These are phyloP conservation scores for Camelina neglecta DNA, from an alignment of 345 rosid genomes.

Conservation along the genomic window DNA sequence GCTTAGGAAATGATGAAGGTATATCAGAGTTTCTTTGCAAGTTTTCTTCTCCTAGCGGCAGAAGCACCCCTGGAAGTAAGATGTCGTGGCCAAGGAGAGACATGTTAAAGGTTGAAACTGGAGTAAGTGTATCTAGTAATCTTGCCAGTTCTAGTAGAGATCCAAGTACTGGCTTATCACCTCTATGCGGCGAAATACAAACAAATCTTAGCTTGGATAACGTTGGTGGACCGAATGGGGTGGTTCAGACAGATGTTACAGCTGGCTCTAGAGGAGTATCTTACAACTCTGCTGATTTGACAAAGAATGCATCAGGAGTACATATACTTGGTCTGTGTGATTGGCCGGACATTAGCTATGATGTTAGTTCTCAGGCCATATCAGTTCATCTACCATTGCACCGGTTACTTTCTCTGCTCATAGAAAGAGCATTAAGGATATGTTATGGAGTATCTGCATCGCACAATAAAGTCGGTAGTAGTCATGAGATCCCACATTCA, in stretches of 20 bases:
- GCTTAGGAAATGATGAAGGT: slow-evolving; percentile 67
- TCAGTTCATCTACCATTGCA: slow-evolving; percentile 88
- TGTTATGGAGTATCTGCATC: slow-evolving; percentile 66
- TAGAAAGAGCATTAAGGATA: slow-evolving; percentile 69
- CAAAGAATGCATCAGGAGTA: slow-evolving; percentile 46
- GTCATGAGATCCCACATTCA: slow-evolving; percentile 44
- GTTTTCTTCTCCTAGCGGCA: slow-evolving; percentile 45
- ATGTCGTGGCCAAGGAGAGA: slow-evolving; percentile 63
- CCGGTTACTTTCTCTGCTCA: slow-evolving; percentile 73
- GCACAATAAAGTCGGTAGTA: slow-evolving; percentile 31
- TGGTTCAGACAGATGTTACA: slow-evolving; percentile 37
- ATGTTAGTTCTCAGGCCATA: slow-evolving; percentile 80
- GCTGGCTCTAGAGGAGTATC: slow-evolving; percentile 45
- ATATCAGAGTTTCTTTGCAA: slow-evolving; percentile 47
- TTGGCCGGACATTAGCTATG: slow-evolving; percentile 76
- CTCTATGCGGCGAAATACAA: slow-evolving; percentile 43
- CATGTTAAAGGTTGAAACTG: slow-evolving; percentile 55
- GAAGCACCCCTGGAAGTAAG: slow-evolving; percentile 49
- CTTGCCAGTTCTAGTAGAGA: slow-evolving; percentile 59
- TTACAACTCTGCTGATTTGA: slow-evolving; percentile 43
- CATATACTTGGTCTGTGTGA: slow-evolving; percentile 56
- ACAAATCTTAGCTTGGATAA: slow-evolving; percentile 50
- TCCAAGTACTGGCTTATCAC: slow-evolving; percentile 43
- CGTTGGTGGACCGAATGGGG: slow-evolving; percentile 44
- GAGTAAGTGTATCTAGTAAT: slow-evolving; percentile 61